Conservation (phyloP, 257 asterid genomes). For the Rauvolfia tetraphylla region DNA sequence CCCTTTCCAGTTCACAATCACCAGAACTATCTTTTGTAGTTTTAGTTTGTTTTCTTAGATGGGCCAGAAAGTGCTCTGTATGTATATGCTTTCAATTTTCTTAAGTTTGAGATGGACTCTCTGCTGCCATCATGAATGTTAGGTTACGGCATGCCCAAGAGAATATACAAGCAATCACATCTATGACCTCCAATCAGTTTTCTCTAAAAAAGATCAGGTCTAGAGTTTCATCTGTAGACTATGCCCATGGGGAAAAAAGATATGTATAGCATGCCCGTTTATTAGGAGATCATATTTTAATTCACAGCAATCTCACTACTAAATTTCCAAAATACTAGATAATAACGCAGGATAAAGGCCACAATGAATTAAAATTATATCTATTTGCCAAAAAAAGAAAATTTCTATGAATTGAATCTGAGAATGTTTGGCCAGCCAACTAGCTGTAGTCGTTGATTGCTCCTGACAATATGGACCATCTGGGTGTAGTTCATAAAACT, state of each 20-base stretch:
- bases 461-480: neutral
- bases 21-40: neutral
- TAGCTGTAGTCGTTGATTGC: neutral
- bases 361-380: neutral
- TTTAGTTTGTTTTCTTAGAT: no score
- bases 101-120: no score
- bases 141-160: no score
- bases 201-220: no score
- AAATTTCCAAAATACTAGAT: neutral
- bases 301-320: neutral
- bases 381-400: neutral
- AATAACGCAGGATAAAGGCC: neutral
- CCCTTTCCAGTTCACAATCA: neutral
- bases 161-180: no score
- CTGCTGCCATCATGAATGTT: no score
- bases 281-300: neutral
- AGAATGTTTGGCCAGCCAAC: neutral
- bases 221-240: neutral
- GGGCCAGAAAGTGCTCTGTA: no score
- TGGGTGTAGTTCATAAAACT: neutral
- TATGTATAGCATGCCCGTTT: neutral
- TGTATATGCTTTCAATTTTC: no score
- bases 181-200: no score
- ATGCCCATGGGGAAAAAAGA: neutral
- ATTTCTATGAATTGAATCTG: neutral